Conservation (phyloP, 2,329 filamentous ascomycete genomes). For the Ophiosphaerella narmari region DNA sequence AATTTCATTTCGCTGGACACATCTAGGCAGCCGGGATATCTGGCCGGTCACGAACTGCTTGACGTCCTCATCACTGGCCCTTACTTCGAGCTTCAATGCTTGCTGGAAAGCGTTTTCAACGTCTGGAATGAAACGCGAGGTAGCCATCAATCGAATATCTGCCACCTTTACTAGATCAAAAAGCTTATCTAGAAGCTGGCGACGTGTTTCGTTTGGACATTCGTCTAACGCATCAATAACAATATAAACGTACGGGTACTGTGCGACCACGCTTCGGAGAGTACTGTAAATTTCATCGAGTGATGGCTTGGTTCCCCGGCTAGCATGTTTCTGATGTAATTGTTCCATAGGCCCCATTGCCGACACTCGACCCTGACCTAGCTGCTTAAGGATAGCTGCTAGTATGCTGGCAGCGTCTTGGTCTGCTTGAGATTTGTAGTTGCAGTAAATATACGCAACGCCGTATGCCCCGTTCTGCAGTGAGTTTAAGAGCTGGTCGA, state of each 20-base stretch:
- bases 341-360: not conserved
- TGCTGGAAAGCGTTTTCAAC: conserved; percentile 16
- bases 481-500: conserved; percentile 46
- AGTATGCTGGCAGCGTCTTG: conserved; percentile 52
- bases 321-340: conserved; percentile 6
- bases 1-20: conserved; percentile 9
- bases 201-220: conserved; percentile 20
- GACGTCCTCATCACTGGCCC: conserved; percentile 26
- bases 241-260: conserved; percentile 17
- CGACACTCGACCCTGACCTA: conserved; percentile 5
- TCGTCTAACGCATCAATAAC: conserved; percentile 44
- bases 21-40: conserved; percentile 15
- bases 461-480: conserved; percentile 34
- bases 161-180: not conserved
- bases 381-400: conserved; percentile 16
- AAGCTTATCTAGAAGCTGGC: conserved; percentile 2
- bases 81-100: conserved; percentile 18
- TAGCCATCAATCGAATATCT: conserved; percentile 11
- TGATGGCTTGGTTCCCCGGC: conserved; percentile 6
- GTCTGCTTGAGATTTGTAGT: conserved; percentile 46
- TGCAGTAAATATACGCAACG: conserved; percentile 56
- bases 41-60: conserved; percentile 16
- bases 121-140: conserved; percentile 22
- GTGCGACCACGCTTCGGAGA: conserved; percentile 2
- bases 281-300: conserved; percentile 7